These are phyloP conservation scores for Fraxinus platypoda DNA, from an alignment of 305 asterid genomes.

Conservation along the genomic window DNA sequence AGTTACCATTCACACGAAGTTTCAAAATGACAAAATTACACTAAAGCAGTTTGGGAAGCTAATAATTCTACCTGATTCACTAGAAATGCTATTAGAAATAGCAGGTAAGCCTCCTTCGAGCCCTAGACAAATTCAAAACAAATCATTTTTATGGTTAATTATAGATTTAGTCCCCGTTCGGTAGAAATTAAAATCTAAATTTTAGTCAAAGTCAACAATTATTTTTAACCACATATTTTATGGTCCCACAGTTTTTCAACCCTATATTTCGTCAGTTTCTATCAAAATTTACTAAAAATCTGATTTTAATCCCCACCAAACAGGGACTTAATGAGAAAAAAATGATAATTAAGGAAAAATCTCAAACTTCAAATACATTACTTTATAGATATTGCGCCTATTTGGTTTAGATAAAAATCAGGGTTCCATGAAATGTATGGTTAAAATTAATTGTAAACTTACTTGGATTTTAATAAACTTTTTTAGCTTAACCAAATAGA, in stretches of 20 bases:
- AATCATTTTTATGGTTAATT: neutral
- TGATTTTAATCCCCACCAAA: no score
- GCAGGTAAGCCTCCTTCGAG: slow-evolving; percentile 51
- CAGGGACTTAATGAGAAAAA: neutral
- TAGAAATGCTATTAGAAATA: slow-evolving; percentile 51
- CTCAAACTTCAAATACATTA: neutral
- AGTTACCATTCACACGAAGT: slow-evolving; percentile 65
- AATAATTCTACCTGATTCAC: slow-evolving; percentile 71
- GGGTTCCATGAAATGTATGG: neutral
- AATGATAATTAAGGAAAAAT: neutral
- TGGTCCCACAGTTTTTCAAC: no score
- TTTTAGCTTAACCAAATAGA: neutral
- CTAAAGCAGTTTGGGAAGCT: slow-evolving; percentile 53
- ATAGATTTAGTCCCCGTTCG: neutral
- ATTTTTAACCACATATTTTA: no score
- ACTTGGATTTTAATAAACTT: neutral
- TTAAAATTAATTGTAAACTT: no score
- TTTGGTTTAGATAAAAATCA: no score
- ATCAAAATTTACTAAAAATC: no score
- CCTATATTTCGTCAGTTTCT: no score
- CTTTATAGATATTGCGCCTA: neutral
- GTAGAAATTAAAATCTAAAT: no score
- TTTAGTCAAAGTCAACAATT: no score
- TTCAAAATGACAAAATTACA: slow-evolving; percentile 25
- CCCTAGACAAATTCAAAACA: neutral